Conservation (phyloP, 75 land plant genomes). For the Picea sitchensis region DNA sequence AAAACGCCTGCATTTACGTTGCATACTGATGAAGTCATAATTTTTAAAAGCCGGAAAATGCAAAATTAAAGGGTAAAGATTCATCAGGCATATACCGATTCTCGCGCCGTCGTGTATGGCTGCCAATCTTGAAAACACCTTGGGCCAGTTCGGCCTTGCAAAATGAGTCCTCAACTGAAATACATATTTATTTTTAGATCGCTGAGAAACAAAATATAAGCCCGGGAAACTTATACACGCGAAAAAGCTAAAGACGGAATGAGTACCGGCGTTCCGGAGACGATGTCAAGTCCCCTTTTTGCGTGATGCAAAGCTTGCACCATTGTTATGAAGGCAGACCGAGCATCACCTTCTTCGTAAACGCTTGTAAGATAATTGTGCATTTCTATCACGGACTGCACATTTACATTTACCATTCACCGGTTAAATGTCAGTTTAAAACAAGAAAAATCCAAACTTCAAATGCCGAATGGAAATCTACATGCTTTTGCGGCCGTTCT, state of each 20-base stretch:
- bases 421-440: background rate
- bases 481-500: background rate
- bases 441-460: background rate
- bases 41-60: background rate
- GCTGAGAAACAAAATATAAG: background rate
- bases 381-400: conserved; percentile 38
- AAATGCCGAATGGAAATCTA: background rate
- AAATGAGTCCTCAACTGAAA: conserved; percentile 56
- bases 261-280: conserved; percentile 53
- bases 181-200: background rate
- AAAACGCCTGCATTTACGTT: conserved; percentile 43
- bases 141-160: conserved; percentile 54
- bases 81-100: conserved; percentile 32
- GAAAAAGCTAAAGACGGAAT: background rate
- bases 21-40: background rate
- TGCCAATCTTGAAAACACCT: conserved; percentile 36
- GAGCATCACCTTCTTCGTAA: conserved; percentile 54
- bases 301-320: conserved; percentile 47
- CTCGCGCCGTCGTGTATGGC: conserved; percentile 21
- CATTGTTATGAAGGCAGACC: conserved; percentile 42
- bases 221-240: background rate
- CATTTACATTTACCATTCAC: background rate
- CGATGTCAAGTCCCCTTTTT: conserved; percentile 46
- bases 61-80: no score
- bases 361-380: conserved; percentile 53